Conservation (phyloP, 306 rosid species). For the Geum urbanum region DNA sequence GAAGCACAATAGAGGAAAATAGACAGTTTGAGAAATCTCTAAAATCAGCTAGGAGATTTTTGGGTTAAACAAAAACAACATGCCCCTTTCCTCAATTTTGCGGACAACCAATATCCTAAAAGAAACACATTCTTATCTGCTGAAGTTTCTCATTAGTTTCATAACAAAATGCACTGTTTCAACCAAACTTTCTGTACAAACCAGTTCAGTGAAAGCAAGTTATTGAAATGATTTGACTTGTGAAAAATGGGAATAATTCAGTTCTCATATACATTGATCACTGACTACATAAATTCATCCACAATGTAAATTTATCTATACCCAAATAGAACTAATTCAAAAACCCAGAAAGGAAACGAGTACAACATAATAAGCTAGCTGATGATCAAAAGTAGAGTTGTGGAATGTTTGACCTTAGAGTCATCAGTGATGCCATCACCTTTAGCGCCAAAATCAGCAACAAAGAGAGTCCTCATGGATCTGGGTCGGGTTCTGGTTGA, state of each 20-base stretch:
- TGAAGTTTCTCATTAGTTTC: background rate
- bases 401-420: constrained; percentile 40
- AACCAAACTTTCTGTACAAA: background rate
- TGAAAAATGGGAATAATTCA: background rate
- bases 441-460: constrained; percentile 61
- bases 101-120: background rate
- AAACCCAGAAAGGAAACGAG: background rate
- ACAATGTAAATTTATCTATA: background rate
- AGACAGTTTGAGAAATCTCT: no score
- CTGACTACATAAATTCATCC: background rate
- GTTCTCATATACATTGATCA: background rate
- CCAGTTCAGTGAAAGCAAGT: background rate
- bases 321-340: background rate
- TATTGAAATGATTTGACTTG: background rate
- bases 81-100: background rate
- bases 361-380: background rate
- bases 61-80: background rate
- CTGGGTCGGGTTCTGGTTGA: constrained; percentile 27
- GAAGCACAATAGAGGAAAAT: no score
- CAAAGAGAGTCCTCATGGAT: constrained; percentile 45
- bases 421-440: constrained; percentile 76
- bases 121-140: background rate
- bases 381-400: background rate
- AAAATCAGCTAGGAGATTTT: no score
- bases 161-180: background rate